Percentiles rank a stretch among this genome's conserved stretches.
Evolutionary conservation across 208 protist species (phyloP).

Genomic region (Strigomonas culicis): DNA sequence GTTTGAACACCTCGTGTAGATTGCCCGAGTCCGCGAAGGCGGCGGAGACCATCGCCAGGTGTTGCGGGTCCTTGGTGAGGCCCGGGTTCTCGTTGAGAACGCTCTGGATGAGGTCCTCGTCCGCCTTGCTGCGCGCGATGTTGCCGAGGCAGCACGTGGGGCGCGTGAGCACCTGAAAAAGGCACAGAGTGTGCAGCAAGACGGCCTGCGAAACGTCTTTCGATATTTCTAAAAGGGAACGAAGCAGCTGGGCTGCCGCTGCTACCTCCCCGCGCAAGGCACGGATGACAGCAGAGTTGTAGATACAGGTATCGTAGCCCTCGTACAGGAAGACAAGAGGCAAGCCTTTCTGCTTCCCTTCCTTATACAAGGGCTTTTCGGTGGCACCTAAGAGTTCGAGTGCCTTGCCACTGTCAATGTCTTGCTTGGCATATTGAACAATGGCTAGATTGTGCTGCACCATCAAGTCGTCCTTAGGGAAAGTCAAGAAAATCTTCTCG

Average conservation of each 20-base stretch:
- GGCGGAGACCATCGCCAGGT: conserved; percentile 44
- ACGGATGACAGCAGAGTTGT: conserved; percentile 71
- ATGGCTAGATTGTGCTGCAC: conserved; percentile 80
- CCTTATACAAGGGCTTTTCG: not conserved
- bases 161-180: conserved; percentile 82
- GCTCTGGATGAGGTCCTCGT: conserved; percentile 77
- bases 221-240: conserved; percentile 56
- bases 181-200: conserved; percentile 52
- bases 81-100: conserved; percentile 47
- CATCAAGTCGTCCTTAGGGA: conserved; percentile 76
- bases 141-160: conserved; percentile 24
- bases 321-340: conserved; percentile 63
- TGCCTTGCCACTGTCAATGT: conserved; percentile 54
- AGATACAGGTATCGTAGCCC: conserved; percentile 74
- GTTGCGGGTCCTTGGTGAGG: conserved; percentile 32
- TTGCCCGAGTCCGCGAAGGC: conserved; percentile 74
- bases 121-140: conserved; percentile 44
- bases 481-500: conserved; percentile 48
- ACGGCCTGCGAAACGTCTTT: conserved; percentile 46
- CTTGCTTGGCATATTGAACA: conserved; percentile 53
- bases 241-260: conserved; percentile 64
- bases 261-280: conserved; percentile 58
- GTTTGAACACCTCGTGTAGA: conserved; percentile 67
- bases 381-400: conserved; percentile 17
- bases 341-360: conserved; percentile 15